A percentile compares a stretch with the other conserved stretches of the same genome.
phyloP scores from a whole-genome alignment of 352 stramenopile genomes.

The Phytophthora idaei region DNA sequence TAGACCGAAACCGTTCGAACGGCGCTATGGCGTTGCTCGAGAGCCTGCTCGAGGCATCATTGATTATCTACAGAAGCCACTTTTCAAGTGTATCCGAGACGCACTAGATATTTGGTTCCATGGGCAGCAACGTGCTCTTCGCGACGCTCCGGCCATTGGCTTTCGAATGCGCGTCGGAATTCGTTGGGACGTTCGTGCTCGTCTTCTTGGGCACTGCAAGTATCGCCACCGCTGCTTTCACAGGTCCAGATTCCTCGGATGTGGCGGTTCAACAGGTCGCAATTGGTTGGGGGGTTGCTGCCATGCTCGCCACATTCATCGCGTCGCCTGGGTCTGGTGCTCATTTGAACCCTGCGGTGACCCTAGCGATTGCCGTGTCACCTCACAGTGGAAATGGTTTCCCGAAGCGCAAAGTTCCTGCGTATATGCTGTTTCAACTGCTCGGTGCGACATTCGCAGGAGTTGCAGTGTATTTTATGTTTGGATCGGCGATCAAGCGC shows the following conservation, averaged over 20 bases:
- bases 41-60: constrained; percentile 7
- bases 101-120: constrained; percentile 3
- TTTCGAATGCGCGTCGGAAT: constrained; percentile 46
- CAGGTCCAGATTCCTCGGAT: constrained; percentile 7
- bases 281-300: constrained; percentile 45
- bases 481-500: constrained; percentile 48
- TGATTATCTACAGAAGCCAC: constrained; percentile 24
- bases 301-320: constrained; percentile 57
- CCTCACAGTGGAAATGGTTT: constrained; percentile 32
- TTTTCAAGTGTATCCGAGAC: constrained; percentile 10
- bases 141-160: constrained; percentile 29
- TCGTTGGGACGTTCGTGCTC: constrained; percentile 46
- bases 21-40: constrained; percentile 14
- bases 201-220: constrained; percentile 45
- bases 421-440: constrained; percentile 67
- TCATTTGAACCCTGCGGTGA: constrained; percentile 75
- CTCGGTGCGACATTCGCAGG: constrained; percentile 53
- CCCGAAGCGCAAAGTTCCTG: constrained; percentile 49
- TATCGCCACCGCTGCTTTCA: constrained; percentile 27
- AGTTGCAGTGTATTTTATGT: constrained; percentile 52
- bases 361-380: constrained; percentile 55
- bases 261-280: constrained; percentile 28
- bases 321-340: constrained; percentile 56
- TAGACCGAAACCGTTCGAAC: constrained; percentile 19
- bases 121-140: constrained; percentile 20